Conservation (phyloP, 208 protist species). For the Crithidia acanthocephali region DNA sequence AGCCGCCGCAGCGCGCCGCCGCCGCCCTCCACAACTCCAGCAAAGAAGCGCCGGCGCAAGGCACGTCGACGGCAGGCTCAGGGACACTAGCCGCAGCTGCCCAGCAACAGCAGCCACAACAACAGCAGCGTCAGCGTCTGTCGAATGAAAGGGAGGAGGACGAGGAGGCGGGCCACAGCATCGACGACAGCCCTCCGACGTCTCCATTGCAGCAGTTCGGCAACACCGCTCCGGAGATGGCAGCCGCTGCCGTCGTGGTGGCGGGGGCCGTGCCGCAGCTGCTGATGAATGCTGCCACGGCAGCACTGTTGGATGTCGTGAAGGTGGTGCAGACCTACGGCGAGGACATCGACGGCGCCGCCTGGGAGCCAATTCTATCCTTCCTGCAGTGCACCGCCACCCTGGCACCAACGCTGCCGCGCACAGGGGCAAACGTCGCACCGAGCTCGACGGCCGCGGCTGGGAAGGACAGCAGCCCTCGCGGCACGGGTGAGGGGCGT, state of each 20-base stretch:
- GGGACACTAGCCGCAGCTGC: no score
- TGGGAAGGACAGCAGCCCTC: no score
- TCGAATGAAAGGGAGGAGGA: neutral
- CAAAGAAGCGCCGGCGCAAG: neutral
- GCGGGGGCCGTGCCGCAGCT: constrained; percentile 19
- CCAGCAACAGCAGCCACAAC: neutral
- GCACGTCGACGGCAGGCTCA: neutral
- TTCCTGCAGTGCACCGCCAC: constrained; percentile 51
- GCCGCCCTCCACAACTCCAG: neutral
- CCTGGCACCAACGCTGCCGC: neutral
- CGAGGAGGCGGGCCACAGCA: neutral
- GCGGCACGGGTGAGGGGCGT: no score
- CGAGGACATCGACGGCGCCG: constrained; percentile 49
- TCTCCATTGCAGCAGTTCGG: neutral
- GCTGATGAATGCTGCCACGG: constrained; percentile 14
- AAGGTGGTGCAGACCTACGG: constrained; percentile 69
- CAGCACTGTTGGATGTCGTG: constrained; percentile 41
- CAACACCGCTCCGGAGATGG: neutral
- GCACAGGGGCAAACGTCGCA: no score
- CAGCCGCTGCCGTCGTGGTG: constrained; percentile 11
- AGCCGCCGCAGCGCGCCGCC: neutral
- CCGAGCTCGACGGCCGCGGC: neutral
- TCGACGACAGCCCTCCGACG: constrained; percentile 9
- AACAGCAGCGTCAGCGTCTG: neutral
- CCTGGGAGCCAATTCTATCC: constrained; percentile 56